Base-by-base conservation (phyloP, 2,329 filamentous ascomycete species). In the Bisporella sp. region DNA sequence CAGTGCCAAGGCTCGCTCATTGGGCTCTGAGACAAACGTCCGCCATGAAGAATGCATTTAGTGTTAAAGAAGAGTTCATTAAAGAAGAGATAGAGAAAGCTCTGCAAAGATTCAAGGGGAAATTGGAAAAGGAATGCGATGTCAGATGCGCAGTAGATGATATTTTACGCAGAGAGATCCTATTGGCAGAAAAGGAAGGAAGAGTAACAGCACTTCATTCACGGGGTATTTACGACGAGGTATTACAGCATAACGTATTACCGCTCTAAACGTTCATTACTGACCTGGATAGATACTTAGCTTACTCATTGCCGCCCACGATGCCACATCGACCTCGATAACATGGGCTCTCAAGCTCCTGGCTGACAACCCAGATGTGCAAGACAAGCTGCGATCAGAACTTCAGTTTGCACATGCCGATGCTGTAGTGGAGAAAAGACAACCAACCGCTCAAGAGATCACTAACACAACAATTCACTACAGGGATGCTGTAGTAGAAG, bases 401-500 rank as follows among this genome's bases (percentile, higher is more conserved):
- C 13, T 55, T 9, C 45, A 51, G 7, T 35, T 40, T 6, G 29
- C 40, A 6, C 45, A 46, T 21, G 9, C 29, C 4, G 29, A 13
- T 5, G 54, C 59, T 1, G 13, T 21, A 3, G n/a, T 33, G 5
- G 49, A 51, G 31, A 43, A 41, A 3, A 13, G 52, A 5, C 32
- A 31, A 29, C 57, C 54, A 5, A 55, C 58, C 1, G 21, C 42
- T 2, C 31, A 52, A 35, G 58, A 59, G 43, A 55, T 59, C 41
- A 45, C 33, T 12, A 46, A 45, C 2, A 47, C 46, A 2, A 39
- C 33, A 1, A 51, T 59, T n/a, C 54, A 54, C 1, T 60, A 57
- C 32, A 46, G 57, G 1, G 57, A 60, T 21, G 58, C 58, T 29
- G 45, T 53, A 1, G 50, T 58, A 4, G 58, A 58, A 45, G 58